Conservation (phyloP, 140 eudicot species). For the Erigeron philadelphicus region DNA sequence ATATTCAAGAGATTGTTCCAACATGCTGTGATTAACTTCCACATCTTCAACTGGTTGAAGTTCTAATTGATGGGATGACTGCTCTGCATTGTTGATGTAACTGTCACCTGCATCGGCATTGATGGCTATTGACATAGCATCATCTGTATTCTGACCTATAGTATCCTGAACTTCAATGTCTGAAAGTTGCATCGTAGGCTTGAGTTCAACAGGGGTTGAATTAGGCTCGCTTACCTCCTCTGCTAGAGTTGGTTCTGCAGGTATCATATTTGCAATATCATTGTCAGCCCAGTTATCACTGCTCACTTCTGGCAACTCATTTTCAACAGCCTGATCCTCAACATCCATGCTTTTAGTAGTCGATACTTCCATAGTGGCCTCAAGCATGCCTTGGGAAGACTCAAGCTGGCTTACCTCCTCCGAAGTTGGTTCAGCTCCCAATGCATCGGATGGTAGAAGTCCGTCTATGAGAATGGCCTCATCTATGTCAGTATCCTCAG, state of each 20-base stretch:
- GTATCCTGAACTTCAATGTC: conserved; percentile 21
- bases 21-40: conserved; percentile 19
- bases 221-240: conserved; percentile 22
- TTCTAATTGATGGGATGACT: conserved; percentile 20
- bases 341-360: conserved; percentile 19
- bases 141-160: conserved; percentile 23
- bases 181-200: conserved; percentile 26
- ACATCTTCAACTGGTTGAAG: conserved; percentile 21
- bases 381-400: background rate
- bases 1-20: conserved; percentile 30
- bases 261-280: conserved; percentile 19
- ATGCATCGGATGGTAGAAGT: conserved; percentile 13
- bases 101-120: conserved; percentile 18
- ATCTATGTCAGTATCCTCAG: conserved; percentile 13
- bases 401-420: conserved; percentile 9
- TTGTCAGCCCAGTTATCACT: conserved; percentile 15
- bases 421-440: conserved; percentile 11
- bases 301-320: conserved; percentile 20
- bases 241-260: conserved; percentile 20
- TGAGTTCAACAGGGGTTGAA: conserved; percentile 22
- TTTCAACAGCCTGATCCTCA: conserved; percentile 23
- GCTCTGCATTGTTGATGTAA: conserved; percentile 20
- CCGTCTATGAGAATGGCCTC: conserved; percentile 25
- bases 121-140: conserved; percentile 22
- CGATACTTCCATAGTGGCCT: conserved; percentile 19